phyloP scores from a whole-genome alignment of 148 eudicot genomes.

The Persicaria tinctoria region DNA sequence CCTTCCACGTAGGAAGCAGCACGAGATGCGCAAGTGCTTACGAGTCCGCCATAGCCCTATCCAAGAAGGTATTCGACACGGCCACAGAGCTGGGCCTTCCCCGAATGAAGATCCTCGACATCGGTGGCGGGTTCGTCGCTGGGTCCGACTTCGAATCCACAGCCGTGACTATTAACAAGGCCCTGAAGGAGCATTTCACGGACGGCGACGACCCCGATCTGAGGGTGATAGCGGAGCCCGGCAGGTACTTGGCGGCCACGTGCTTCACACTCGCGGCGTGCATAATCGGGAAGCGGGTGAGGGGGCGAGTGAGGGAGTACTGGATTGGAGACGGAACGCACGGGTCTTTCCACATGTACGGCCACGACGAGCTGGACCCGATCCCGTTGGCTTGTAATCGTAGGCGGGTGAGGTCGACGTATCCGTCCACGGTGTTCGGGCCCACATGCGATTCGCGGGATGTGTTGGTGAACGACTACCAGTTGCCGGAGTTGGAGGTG shows the following conservation, averaged over 20 bases:
- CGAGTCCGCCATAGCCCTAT: not conserved
- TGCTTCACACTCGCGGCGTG: not conserved
- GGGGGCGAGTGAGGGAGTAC: not conserved
- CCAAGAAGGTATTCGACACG: not conserved
- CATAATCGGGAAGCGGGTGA: slow-evolving; percentile 6
- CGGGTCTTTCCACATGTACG: not conserved
- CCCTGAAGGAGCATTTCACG: not conserved
- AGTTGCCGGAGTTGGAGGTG: not conserved
- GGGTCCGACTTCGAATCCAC: not conserved
- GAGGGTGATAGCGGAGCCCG: not conserved
- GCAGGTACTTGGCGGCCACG: not conserved
- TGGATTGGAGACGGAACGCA: slow-evolving; percentile 1
- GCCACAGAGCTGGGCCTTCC: not conserved
- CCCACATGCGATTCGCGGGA: not conserved
- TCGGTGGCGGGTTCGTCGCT: not conserved
- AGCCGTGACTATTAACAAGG: not conserved
- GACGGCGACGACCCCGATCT: not conserved
- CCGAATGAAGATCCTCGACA: not conserved
- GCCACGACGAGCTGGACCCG: not conserved
- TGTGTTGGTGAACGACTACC: not conserved
- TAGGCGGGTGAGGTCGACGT: not conserved
- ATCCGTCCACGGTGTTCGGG: slow-evolving; percentile 5
- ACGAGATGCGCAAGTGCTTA: not conserved
- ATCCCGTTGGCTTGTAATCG: not conserved
- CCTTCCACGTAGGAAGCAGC: not conserved